These are phyloP conservation scores for Globisporangium okanoganense DNA, from an alignment of 352 stramenopile species.

Conservation along the genomic window DNA sequence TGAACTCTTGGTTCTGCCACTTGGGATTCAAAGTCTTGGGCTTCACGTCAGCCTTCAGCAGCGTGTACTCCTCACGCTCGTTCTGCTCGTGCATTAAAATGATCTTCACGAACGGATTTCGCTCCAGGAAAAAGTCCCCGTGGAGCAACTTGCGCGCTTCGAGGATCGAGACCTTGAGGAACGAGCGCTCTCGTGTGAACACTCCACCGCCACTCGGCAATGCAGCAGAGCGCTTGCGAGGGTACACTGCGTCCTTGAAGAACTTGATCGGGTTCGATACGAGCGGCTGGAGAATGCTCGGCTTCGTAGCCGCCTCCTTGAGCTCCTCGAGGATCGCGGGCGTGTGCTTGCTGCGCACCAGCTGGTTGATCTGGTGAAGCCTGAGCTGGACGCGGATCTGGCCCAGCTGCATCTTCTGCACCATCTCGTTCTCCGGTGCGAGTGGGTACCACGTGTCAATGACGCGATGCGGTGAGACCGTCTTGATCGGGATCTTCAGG, in stretches of 20 bases:
- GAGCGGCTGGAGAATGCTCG: background rate
- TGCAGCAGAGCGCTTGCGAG: constrained; percentile 1
- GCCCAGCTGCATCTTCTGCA: constrained; percentile 55
- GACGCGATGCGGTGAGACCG: constrained; percentile 50
- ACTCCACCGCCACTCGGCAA: constrained; percentile 12
- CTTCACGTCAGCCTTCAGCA: constrained; percentile 66
- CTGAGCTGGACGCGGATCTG: constrained; percentile 55
- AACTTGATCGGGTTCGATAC: constrained; percentile 9
- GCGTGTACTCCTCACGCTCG: constrained; percentile 50
- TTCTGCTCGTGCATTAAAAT: constrained; percentile 38
- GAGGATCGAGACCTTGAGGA: constrained; percentile 53
- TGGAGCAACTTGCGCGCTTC: constrained; percentile 54
- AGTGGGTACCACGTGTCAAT: constrained; percentile 66
- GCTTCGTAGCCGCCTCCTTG: constrained; percentile 18
- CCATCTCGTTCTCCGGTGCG: constrained; percentile 59
- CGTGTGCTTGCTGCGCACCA: constrained; percentile 36
- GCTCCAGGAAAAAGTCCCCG: constrained; percentile 25
- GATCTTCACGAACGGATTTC: constrained; percentile 52
- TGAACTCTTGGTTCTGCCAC: constrained; percentile 70
- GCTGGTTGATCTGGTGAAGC: constrained; percentile 24
- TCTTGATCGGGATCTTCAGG: constrained; percentile 64
- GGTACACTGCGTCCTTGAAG: constrained; percentile 12
- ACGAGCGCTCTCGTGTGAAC: constrained; percentile 35
- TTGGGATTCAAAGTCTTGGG: constrained; percentile 60
- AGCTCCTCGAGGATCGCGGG: constrained; percentile 29